A percentile compares a stretch with the other conserved stretches of the same genome.
phyloP scores from a whole-genome alignment of 2,329 filamentous ascomycete species.

The Aureobasidium vineae region DNA sequence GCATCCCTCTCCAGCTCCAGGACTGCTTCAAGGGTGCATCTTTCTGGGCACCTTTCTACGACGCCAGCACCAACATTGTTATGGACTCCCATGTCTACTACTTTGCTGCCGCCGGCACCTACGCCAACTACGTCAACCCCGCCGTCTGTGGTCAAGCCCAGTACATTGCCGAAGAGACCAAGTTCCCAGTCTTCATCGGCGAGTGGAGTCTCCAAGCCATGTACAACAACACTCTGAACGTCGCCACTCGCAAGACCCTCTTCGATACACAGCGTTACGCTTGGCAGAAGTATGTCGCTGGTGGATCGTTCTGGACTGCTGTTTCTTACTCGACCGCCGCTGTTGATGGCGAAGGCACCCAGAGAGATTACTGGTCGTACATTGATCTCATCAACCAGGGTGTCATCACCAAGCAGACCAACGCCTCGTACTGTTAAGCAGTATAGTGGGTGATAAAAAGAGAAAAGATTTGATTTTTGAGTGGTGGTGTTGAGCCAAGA shows the following conservation, averaged over 20 bases:
- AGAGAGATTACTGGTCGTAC: conserved; percentile 31
- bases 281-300: conserved; percentile 31
- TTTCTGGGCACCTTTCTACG: not conserved
- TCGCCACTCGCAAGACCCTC: not conserved
- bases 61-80: not conserved
- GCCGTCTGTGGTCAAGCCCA: not conserved
- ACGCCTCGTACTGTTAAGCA: not conserved
- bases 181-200: conserved; percentile 2
- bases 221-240: not conserved
- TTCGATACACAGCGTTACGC: conserved; percentile 30
- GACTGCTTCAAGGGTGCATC: not conserved
- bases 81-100: not conserved
- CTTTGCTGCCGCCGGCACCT: not conserved
- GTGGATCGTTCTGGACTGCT: conserved; percentile 29
- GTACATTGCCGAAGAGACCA: not conserved
- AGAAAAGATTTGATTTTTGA: too few relatives aligned
- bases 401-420: conserved; percentile 23
- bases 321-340: conserved; percentile 28
- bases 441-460: too few relatives aligned
- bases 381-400: conserved; percentile 26
- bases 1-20: not conserved
- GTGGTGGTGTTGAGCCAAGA: too few relatives aligned
- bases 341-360: conserved; percentile 30
- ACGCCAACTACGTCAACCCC: not conserved
- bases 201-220: not conserved